Evolutionary conservation across 139 green algal genomes (phyloP), one percentile per base, ranked within the genome.

Genomic region (Gonium pectorale): DNA sequence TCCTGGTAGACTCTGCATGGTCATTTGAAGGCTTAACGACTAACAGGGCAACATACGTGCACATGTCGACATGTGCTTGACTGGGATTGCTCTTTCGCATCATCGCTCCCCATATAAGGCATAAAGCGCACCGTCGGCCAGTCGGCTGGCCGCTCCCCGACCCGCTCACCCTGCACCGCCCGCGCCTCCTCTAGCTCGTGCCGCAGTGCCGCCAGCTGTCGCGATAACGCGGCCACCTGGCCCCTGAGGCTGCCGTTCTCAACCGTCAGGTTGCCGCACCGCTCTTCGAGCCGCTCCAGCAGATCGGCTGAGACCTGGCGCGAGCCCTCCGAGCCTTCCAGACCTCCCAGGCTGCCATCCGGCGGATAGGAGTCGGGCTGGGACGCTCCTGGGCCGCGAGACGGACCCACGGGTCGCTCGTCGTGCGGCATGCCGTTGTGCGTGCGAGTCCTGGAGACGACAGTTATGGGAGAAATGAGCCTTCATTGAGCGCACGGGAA

Each of bases 231-330:
- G 40, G 46, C 51, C 26, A 71, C 59, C 73, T 83, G 78, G 8
- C 43, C 24, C 3, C 78, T 43, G 33, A 84, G 35, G 44, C 17
- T 67, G 17, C 40, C 22, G 64, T 84, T 73, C 37, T 86, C 49
- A 5, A 41, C 44, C 24, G 64, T 64, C 44, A 90, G 63, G 46
- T 79, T 72, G 52, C 60, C 60, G 54, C 67, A 79, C 6, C 64
- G 79, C 60, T 85, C 79, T 68, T 86, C 67, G 38, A 87, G 52
- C 80, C 84, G 80, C 29, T 73, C 70, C 44, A 73, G 8, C 44
- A 89, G 46, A 4, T 86, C 87, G 19, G 52, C 67, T 2, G 59
- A 72, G 9, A 21, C 75, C 31, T 44, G 27, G 21, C 75, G 40
- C 19, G 7, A 26, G 6, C 68, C 68, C 2, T 77, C 68, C 8